Conservation (phyloP, 2,329 filamentous ascomycete species). For the Zopfia rhizophila region DNA sequence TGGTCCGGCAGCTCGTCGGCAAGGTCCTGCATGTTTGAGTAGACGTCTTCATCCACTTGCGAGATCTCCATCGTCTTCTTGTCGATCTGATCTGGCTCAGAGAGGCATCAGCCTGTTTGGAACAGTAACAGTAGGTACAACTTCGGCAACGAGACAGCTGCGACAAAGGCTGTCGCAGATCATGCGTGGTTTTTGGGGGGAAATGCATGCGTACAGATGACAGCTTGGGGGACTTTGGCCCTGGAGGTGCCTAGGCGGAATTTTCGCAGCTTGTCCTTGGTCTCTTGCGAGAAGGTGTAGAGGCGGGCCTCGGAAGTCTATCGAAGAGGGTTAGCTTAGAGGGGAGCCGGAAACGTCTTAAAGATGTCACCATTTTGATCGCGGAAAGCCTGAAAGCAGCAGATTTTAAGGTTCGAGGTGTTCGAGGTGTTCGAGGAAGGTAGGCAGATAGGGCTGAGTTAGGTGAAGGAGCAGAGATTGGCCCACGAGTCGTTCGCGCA, state of each 20-base stretch:
- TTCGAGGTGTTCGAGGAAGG: conserved; percentile 1
- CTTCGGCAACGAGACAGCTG: conserved; percentile 8
- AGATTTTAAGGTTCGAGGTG: not conserved
- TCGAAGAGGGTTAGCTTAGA: conserved; percentile 16
- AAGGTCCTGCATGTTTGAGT: conserved; percentile 82
- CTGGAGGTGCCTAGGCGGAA: conserved; percentile 92
- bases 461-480: conserved; percentile 4
- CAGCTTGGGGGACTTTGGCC: conserved; percentile 85
- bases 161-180: conserved; percentile 9
- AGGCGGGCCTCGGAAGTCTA: conserved; percentile 83
- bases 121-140: conserved; percentile 9
- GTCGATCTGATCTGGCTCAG: conserved; percentile 81
- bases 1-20: conserved; percentile 92
- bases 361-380: conserved; percentile 11
- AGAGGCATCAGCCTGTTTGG: conserved; percentile 38
- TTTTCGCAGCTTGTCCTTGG: conserved; percentile 89
- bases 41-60: conserved; percentile 82
- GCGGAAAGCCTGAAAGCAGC: not conserved
- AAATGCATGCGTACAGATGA: conserved; percentile 85
- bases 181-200: too few species aligned
- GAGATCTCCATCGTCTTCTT: conserved; percentile 90
- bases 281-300: conserved; percentile 92
- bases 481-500: conserved; percentile 9
- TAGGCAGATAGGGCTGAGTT: conserved; percentile 9
- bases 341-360: not conserved